Evolutionary conservation across 371 early-diverging fungal genomes (phyloP).

Genomic region (Thermomucor indicae-seudaticae): DNA sequence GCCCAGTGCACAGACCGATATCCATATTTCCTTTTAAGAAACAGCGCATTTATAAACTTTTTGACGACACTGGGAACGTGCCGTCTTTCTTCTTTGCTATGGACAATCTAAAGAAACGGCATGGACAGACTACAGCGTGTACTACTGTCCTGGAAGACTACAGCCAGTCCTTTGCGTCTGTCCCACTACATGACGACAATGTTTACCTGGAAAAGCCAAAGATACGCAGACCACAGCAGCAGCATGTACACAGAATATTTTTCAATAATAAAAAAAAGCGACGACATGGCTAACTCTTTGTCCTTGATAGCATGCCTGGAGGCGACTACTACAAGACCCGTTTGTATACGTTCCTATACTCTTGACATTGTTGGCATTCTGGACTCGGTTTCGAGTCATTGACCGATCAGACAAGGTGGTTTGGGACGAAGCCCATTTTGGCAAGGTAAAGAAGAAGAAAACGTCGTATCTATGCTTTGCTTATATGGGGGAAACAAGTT

Average conservation of each 20-base stretch:
- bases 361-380: slow-evolving; percentile 63
- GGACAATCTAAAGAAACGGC: slow-evolving; percentile 38
- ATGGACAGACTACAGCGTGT: too few species aligned
- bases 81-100: too few species aligned
- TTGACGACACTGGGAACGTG: too few species aligned
- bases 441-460: slow-evolving; percentile 51
- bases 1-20: too few species aligned
- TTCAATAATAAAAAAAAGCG: too few species aligned
- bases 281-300: too few species aligned
- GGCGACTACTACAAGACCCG: too few species aligned
- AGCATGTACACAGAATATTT: too few species aligned
- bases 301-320: too few species aligned
- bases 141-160: too few species aligned
- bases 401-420: slow-evolving; percentile 72
- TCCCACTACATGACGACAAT: slow-evolving; percentile 2
- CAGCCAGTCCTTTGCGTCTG: not conserved
- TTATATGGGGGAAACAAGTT: slow-evolving; percentile 53
- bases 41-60: too few species aligned
- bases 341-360: slow-evolving; percentile 47
- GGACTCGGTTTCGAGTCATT: slow-evolving; percentile 83
- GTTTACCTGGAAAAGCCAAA: slow-evolving; percentile 19
- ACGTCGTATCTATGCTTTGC: not conserved
- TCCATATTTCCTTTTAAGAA: too few species aligned
- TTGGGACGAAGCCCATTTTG: slow-evolving; percentile 92
- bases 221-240: slow-evolving; percentile 5